Conservation (phyloP, 805 yeast species). For the Starmerella gropengiesseri region DNA sequence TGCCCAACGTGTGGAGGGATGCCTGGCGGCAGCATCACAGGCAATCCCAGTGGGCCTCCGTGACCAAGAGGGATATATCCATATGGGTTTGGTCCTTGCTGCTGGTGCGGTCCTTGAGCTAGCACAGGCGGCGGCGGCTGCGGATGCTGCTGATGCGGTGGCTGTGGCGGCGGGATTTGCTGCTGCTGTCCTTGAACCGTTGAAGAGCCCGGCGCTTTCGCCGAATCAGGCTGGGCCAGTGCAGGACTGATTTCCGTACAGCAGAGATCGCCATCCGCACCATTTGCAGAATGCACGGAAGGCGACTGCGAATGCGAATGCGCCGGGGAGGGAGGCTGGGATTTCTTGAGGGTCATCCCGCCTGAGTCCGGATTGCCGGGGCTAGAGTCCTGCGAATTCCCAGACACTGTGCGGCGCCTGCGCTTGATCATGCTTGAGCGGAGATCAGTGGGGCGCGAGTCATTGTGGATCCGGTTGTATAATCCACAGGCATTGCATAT, state of each 20-base stretch:
- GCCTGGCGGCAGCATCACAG: slow-evolving; percentile 3
- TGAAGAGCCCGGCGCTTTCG: background rate
- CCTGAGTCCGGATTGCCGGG: background rate
- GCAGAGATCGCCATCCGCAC: slow-evolving; percentile 1
- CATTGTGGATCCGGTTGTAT: slow-evolving; percentile 63
- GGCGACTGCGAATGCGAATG: background rate
- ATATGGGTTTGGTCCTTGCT: background rate
- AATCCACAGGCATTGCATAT: slow-evolving; percentile 82
- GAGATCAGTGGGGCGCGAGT: slow-evolving; percentile 66
- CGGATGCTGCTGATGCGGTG: background rate
- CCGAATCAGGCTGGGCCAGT: background rate
- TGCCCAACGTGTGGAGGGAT: background rate
- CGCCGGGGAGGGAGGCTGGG: slow-evolving; percentile 2
- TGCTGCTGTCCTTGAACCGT: background rate
- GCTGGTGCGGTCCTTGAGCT: background rate
- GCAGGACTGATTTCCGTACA: slow-evolving; percentile 8
- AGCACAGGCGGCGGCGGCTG: background rate
- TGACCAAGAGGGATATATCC: background rate
- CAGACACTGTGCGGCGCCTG: slow-evolving; percentile 41
- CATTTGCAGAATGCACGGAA: background rate
- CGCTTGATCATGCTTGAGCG: slow-evolving; percentile 64
- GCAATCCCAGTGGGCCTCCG: background rate
- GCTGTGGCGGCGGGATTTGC: background rate
- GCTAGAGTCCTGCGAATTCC: background rate
- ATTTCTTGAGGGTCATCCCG: background rate